These are phyloP conservation scores for Lentinula edodes DNA, from an alignment of 768 basidiomycete genomes.

Conservation along the genomic window DNA sequence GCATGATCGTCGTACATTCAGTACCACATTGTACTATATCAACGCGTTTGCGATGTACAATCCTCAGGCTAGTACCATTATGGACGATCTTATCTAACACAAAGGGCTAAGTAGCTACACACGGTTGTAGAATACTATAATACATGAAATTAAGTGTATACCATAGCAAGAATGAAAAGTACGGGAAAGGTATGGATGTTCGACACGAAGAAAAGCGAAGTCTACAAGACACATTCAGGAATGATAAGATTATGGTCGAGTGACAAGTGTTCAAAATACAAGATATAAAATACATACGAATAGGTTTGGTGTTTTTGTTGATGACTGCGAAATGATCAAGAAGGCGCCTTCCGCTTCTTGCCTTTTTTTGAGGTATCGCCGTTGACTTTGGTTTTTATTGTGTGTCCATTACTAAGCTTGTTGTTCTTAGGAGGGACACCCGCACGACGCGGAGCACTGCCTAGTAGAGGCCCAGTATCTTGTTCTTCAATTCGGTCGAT, in stretches of 20 bases:
- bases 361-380: slow-evolving; percentile 49
- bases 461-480: slow-evolving; percentile 26
- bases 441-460: slow-evolving; percentile 19
- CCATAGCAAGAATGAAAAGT: background rate
- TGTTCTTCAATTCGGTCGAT: slow-evolving; percentile 63
- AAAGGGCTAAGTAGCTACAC: background rate
- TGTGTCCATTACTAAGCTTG: slow-evolving; percentile 41
- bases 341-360: slow-evolving; percentile 48
- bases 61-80: background rate
- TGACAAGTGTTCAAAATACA: background rate
- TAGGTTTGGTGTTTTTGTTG: background rate
- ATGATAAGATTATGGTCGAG: background rate
- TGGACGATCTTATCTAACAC: background rate
- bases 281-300: background rate
- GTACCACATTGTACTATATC: background rate
- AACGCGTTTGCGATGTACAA: background rate
- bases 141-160: slow-evolving; percentile 4
- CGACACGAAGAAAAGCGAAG: background rate
- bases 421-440: slow-evolving; percentile 7
- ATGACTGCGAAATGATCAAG: slow-evolving; percentile 17
- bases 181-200: background rate
- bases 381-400: slow-evolving; percentile 32
- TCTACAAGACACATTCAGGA: background rate
- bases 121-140: background rate
- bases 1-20: background rate